Evolutionary conservation across 768 basidiomycete genomes (phyloP).

Genomic region (Boletus tomentosulus): DNA sequence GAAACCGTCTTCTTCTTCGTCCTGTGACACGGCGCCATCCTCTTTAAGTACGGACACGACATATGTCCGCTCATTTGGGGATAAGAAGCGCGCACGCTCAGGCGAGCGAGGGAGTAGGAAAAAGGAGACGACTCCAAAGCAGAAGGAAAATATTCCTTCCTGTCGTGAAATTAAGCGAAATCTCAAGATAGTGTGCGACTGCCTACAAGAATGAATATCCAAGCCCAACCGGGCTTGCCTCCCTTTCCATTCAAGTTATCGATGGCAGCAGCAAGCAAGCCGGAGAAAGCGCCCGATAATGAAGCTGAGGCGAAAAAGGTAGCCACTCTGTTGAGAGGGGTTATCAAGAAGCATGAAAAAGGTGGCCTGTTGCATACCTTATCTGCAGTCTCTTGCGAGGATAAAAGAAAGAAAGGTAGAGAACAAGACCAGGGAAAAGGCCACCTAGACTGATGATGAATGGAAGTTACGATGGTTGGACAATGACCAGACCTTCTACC

Average conservation of each 20-base stretch:
- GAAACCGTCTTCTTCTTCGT: constrained; percentile 41
- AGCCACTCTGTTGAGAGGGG: constrained; percentile 27
- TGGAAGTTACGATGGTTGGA: background rate
- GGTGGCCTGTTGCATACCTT: background rate
- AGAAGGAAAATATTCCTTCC: constrained; percentile 58
- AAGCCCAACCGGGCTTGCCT: constrained; percentile 53
- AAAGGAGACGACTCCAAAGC: constrained; percentile 49
- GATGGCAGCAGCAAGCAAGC: constrained; percentile 55
- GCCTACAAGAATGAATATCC: constrained; percentile 49
- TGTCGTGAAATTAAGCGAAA: constrained; percentile 1
- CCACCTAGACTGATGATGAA: background rate
- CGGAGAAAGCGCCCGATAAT: constrained; percentile 56
- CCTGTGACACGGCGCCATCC: constrained; percentile 34
- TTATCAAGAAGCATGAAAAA: background rate
- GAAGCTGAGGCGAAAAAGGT: constrained; percentile 43
- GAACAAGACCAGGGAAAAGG: constrained; percentile 1
- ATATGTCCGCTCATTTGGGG: constrained; percentile 44
- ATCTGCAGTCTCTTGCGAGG: constrained; percentile 1
- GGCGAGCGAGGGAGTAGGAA: constrained; percentile 44
- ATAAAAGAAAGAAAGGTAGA: background rate
- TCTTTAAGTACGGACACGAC: constrained; percentile 27
- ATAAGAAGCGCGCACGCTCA: constrained; percentile 41
- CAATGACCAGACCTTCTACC: background rate
- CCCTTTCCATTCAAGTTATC: constrained; percentile 45
- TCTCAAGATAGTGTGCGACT: background rate